phyloP scores from a whole-genome alignment of 179 eudicot species.

The Kewa caespitosa region DNA sequence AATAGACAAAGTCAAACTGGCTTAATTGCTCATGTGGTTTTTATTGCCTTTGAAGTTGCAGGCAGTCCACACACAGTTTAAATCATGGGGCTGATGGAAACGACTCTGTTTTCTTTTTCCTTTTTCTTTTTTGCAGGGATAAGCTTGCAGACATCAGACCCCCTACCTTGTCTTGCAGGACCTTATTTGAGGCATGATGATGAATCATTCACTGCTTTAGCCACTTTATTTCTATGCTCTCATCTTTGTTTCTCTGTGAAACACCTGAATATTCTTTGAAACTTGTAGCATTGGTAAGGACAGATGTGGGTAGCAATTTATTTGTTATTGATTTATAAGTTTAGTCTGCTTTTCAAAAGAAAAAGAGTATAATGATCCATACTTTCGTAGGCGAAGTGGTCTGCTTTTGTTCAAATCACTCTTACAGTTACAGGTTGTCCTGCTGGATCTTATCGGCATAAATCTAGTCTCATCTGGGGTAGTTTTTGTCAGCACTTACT shows the following conservation, averaged over 20 bases:
- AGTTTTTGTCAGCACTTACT: background rate
- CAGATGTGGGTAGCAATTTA: background rate
- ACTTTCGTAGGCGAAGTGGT: no score
- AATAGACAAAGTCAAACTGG: no score
- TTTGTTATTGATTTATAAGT: background rate
- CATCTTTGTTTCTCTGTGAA: background rate
- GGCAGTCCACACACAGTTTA: no score
- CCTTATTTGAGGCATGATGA: no score
- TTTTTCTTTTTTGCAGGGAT: no score
- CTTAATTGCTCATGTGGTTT: no score
- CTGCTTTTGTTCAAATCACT: background rate
- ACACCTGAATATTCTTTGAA: background rate
- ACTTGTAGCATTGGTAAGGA: background rate
- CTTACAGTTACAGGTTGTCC: background rate
- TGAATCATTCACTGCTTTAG: slow-evolving; percentile 1
- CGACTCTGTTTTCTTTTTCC: no score
- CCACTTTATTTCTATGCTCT: background rate
- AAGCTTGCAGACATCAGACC: no score
- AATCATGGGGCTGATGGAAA: no score
- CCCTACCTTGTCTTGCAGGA: no score
- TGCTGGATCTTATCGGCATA: background rate
- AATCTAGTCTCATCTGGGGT: background rate
- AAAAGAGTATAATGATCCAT: background rate
- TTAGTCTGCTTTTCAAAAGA: background rate
- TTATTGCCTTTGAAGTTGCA: no score